Evolutionary conservation across 139 green algal species (phyloP).

Genomic region (Mesostigma viride): DNA sequence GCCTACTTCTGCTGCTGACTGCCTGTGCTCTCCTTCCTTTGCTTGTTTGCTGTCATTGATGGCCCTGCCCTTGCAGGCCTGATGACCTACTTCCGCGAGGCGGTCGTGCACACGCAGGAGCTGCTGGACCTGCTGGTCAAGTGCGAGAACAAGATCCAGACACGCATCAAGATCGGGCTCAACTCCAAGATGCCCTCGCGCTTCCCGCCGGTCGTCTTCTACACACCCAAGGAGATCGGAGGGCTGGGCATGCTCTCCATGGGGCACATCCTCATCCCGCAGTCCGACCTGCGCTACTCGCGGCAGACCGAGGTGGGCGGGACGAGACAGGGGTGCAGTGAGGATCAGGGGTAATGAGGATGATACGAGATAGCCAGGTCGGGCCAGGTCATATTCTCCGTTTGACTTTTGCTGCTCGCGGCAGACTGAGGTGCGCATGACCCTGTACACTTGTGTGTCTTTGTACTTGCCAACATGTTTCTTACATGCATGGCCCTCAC

Average conservation of each 20-base stretch:
- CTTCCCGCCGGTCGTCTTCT: constrained; percentile 94
- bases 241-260: constrained; percentile 98
- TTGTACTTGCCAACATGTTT: too few species aligned
- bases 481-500: too few species aligned
- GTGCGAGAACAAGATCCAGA: constrained; percentile 99
- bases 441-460: too few species aligned
- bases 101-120: constrained; percentile 88
- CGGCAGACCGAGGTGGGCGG: constrained; percentile 94
- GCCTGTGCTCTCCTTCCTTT: too few species aligned
- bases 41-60: too few species aligned
- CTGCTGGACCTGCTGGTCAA: constrained; percentile 99
- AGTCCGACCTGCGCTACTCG: constrained; percentile 84
- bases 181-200: constrained; percentile 85
- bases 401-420: too few species aligned
- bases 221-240: constrained; percentile 96
- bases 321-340: too few species aligned
- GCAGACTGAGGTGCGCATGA: too few species aligned
- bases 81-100: constrained; percentile 55
- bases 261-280: constrained; percentile 97
- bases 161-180: constrained; percentile 91
- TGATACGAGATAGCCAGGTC: too few species aligned
- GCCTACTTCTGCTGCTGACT: too few species aligned
- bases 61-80: constrained; percentile 7
- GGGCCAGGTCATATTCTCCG: too few species aligned
- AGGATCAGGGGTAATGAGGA: too few species aligned